These are phyloP conservation scores for Torulaspora gathmanii DNA, from an alignment of 805 yeast genomes.

Conservation along the genomic window DNA sequence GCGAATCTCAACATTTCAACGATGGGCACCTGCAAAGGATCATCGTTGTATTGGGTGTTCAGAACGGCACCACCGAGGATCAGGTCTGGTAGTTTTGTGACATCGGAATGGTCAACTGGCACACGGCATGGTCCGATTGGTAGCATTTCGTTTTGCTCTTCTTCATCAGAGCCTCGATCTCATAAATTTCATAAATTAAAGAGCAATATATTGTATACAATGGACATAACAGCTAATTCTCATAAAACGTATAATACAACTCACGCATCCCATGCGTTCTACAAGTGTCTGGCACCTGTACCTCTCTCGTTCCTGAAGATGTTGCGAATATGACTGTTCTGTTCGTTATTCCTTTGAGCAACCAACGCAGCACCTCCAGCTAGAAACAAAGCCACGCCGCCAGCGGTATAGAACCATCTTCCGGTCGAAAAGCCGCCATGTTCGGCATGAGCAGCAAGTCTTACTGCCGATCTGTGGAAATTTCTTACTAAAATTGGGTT, in stretches of 20 bases:
- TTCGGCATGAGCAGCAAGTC: conserved; percentile 8
- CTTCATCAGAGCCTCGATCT: neutral
- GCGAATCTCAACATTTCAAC: conserved; percentile 54
- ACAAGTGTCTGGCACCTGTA: conserved; percentile 9
- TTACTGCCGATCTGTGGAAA: conserved; percentile 16
- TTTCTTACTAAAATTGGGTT: conserved; percentile 20
- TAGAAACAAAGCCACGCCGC: conserved; percentile 15
- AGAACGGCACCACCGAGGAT: conserved; percentile 87
- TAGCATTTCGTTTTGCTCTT: conserved; percentile 1
- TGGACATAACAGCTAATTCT: conserved; percentile 1
- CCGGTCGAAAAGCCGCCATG: conserved; percentile 6
- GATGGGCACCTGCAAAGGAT: conserved; percentile 59
- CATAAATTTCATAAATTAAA: neutral
- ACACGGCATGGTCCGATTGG: conserved; percentile 2
- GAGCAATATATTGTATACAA: conserved; percentile 2
- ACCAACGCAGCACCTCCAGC: conserved; percentile 15
- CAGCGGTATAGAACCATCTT: conserved; percentile 14
- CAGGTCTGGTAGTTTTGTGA: conserved; percentile 43
- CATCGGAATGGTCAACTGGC: conserved; percentile 41
- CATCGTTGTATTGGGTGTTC: conserved; percentile 70
- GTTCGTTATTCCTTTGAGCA: conserved; percentile 13
- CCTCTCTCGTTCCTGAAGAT: conserved; percentile 17
- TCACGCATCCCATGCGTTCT: too few relatives aligned
- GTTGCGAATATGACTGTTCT: conserved; percentile 16
- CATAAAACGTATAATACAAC: neutral